A percentile compares a stretch with the other conserved stretches of the same genome.
phyloP scores from a whole-genome alignment of 352 stramenopile species.

The Phytophthora europaea region DNA sequence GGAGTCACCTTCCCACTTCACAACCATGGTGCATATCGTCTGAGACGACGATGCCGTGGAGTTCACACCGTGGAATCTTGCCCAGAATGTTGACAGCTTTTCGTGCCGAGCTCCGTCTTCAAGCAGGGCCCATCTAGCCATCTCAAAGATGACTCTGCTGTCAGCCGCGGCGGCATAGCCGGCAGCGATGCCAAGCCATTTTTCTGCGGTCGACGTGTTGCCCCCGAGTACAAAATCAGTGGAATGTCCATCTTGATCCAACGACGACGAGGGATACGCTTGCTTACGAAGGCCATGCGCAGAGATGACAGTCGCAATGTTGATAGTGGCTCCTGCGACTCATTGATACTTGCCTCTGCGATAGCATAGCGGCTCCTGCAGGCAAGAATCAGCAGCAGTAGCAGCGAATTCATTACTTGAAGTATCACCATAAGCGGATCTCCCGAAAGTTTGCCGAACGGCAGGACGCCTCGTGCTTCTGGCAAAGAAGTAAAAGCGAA shows the following conservation, averaged over 20 bases:
- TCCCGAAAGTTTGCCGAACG: background rate
- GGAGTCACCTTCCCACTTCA: slow-evolving; percentile 20
- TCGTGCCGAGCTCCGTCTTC: slow-evolving; percentile 17
- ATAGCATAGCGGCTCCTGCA: background rate
- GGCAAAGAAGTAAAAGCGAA: slow-evolving; percentile 5
- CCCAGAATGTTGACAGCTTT: slow-evolving; percentile 30
- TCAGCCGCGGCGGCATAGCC: slow-evolving; percentile 5
- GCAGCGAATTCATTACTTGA: background rate
- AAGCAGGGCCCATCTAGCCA: slow-evolving; percentile 2
- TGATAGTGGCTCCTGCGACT: background rate
- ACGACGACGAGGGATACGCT: background rate
- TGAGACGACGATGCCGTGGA: background rate
- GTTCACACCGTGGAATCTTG: slow-evolving; percentile 28
- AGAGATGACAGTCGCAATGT: slow-evolving; percentile 3
- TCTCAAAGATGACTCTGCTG: slow-evolving; percentile 12
- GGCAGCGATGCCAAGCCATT: background rate
- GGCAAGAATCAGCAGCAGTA: background rate
- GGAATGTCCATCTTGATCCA: background rate
- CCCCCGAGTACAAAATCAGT: slow-evolving; percentile 15
- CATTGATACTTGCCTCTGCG: background rate
- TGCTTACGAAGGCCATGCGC: background rate
- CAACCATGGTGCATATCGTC: slow-evolving; percentile 31
- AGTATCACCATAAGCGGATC: background rate
- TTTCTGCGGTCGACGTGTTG: slow-evolving; percentile 1
- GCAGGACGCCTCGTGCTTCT: background rate